These are phyloP conservation scores for Dissoconium aciculare DNA, from an alignment of 2,329 filamentous ascomycete species.

Conservation along the genomic window DNA sequence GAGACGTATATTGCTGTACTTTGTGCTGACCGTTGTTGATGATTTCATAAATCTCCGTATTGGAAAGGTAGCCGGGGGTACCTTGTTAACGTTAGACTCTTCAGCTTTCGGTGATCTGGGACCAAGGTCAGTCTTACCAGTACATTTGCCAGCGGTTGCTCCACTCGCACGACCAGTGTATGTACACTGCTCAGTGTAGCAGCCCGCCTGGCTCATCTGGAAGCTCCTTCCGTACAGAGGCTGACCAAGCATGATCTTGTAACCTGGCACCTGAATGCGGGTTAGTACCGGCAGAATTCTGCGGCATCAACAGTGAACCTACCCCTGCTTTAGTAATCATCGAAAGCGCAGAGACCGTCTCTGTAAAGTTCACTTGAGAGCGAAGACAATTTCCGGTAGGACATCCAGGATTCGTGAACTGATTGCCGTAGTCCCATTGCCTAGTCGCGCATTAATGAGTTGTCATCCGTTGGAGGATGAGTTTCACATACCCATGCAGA, in stretches of 20 bases:
- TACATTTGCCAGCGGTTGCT: constrained; percentile 21
- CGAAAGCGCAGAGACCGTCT: constrained; percentile 21
- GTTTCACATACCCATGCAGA: constrained; percentile 28
- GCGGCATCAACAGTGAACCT: background rate
- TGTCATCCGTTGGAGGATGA: too few species aligned
- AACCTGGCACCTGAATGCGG: constrained; percentile 30
- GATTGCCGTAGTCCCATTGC: constrained; percentile 26
- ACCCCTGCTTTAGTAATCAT: constrained; percentile 35
- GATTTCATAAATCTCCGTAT: constrained; percentile 5
- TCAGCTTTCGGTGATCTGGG: too few species aligned
- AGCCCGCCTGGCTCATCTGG: constrained; percentile 27
- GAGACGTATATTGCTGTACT: constrained; percentile 1
- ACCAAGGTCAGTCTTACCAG: constrained; percentile 6
- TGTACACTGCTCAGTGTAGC: constrained; percentile 16
- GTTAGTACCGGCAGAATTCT: background rate
- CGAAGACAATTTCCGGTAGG: constrained; percentile 19
- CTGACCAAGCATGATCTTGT: constrained; percentile 73
- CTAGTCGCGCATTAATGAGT: background rate
- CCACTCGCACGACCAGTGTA: constrained; percentile 17
- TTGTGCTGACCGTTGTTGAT: constrained; percentile 1
- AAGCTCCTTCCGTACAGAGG: constrained; percentile 82
- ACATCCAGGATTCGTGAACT: constrained; percentile 20
- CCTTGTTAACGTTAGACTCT: too few species aligned
- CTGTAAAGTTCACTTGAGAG: constrained; percentile 26
- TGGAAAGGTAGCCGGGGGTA: constrained; percentile 11